Conservation (phyloP, 164 flowering plant species). For the Chimonanthus praecox region DNA sequence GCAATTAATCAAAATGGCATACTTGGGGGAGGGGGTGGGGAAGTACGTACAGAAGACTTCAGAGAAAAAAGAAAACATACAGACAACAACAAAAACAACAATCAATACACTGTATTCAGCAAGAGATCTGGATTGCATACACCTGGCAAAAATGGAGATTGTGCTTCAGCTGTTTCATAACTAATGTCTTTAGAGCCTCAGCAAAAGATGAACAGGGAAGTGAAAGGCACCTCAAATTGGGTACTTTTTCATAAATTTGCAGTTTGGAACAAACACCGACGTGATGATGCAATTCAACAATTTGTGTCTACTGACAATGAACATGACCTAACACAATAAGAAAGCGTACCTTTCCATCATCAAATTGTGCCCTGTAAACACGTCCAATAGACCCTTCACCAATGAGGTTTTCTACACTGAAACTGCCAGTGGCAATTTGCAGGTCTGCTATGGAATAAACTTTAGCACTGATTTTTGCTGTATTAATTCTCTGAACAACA, state of each 20-base stretch:
- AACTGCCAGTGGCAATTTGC: constrained; percentile 92
- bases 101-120: too few relatives aligned
- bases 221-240: too few relatives aligned
- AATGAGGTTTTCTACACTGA: constrained; percentile 67
- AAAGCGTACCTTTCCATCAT: constrained; percentile 74
- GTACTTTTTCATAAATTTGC: not conserved
- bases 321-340: not conserved
- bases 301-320: not conserved
- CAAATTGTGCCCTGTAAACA: constrained; percentile 87
- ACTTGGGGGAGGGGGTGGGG: too few relatives aligned
- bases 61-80: too few relatives aligned
- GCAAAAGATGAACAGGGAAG: too few relatives aligned
- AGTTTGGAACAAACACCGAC: not conserved
- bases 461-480: constrained; percentile 40
- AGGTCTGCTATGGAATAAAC: constrained; percentile 86
- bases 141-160: too few relatives aligned
- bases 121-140: too few relatives aligned
- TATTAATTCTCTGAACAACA: constrained; percentile 45
- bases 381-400: constrained; percentile 95
- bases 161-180: too few relatives aligned
- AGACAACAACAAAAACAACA: too few relatives aligned
- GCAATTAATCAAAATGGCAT: too few relatives aligned
- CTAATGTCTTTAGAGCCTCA: too few relatives aligned
- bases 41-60: too few relatives aligned
- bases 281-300: not conserved